A percentile compares a stretch with the other conserved stretches of the same genome.
Evolutionary conservation across 1,139 yeast species (phyloP).

Genomic region (Nematodospora anomalae): DNA sequence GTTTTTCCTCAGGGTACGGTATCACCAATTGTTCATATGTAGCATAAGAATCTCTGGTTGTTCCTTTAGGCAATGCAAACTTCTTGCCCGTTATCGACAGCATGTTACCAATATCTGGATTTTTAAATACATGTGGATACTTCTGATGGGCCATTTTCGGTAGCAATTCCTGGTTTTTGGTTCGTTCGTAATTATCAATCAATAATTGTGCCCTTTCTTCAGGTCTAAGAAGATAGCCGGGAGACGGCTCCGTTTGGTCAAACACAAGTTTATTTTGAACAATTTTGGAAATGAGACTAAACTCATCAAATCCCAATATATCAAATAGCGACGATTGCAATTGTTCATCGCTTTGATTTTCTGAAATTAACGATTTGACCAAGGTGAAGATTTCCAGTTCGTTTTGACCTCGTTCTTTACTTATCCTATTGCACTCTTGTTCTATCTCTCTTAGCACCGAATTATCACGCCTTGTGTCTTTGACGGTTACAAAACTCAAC

Average conservation of each 20-base stretch:
- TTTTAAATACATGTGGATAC: conserved; percentile 87
- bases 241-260: conserved; percentile 11
- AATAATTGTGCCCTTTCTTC: conserved; percentile 61
- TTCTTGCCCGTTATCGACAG: conserved; percentile 81
- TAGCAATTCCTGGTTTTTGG: conserved; percentile 51
- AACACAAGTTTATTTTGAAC: conserved; percentile 50
- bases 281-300: conserved; percentile 71
- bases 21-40: conserved; percentile 80
- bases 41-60: conserved; percentile 62
- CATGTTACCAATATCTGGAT: conserved; percentile 61
- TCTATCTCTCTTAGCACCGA: conserved; percentile 19
- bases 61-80: conserved; percentile 77
- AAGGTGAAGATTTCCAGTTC: conserved; percentile 24
- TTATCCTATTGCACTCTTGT: conserved; percentile 30
- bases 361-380: conserved; percentile 27
- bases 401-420: conserved; percentile 26
- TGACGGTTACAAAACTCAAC: conserved; percentile 25
- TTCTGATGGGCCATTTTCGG: conserved; percentile 48
- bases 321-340: conserved; percentile 71
- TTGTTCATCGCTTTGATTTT: conserved; percentile 53
- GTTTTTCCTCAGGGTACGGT: conserved; percentile 64
- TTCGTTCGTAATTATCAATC: conserved; percentile 50
- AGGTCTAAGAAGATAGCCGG: conserved; percentile 17
- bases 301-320: conserved; percentile 79
- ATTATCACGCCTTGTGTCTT: conserved; percentile 13